Base-by-base conservation (phyloP, 2,329 filamentous ascomycete species). In the Phaeoacremonium minimum region DNA sequence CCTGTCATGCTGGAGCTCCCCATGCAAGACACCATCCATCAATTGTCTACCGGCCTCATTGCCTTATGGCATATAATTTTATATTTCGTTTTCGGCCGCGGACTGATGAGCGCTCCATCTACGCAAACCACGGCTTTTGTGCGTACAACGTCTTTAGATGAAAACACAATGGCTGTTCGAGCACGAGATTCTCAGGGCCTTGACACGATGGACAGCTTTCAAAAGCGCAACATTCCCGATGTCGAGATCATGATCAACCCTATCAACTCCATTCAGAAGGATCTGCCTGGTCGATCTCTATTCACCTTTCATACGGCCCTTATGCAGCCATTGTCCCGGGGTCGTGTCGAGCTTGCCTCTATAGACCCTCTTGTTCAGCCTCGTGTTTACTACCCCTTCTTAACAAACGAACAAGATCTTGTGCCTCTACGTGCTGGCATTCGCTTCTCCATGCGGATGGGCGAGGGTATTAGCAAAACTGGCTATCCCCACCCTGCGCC, bases 221-320 rank as follows among this genome's bases (percentile, higher is more conserved):
- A 28, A 2, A 37, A 48, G 4, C 32, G 37, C 15, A 57, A 60
- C 33, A 16, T 56, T 0, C 55, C 56, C 2, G 51, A 61, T 14
- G 32, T 55, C 15, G 57, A 61, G 35, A 41, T 59, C 35, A 54
- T 71, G 42, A 43, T 69, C 8, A 56, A 64, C 37, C 64, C 63
- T 47, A 55, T 60, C 4, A 56, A 60, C 2, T 38, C 45, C 11
- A 40, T 50, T 6, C 49, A 48, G 8, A 44, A 49, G 1, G 44
- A 57, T 7, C 50, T 58, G 19, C 40, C 42, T 1, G 46, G 46
- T 14, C 44, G 45, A 12, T 38, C 46, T 4, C 43, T 50, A 5
- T 44, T 51, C 18, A 49, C 44, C 4, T 46, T 57, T 17, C 52
- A 53, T 38, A 41, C 49, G 9, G 49, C 51, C 3, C 44, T 58